These are phyloP conservation scores for Nothomitra cinnamomea DNA, from an alignment of 2,329 filamentous ascomycete species.

Conservation along the genomic window DNA sequence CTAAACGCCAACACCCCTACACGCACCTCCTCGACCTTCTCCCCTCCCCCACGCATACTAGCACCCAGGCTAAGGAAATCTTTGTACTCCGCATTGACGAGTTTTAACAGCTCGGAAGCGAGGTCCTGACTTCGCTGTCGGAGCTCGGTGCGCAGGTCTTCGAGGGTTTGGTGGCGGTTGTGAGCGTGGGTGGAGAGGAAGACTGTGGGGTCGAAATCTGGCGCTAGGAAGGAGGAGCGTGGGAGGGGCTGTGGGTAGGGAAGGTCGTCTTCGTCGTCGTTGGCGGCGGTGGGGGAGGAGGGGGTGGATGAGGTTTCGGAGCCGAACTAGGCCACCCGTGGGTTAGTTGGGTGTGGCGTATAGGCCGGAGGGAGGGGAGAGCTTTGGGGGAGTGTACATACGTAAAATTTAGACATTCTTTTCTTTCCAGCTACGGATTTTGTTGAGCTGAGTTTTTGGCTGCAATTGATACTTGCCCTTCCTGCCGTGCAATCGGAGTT, in stretches of 20 bases:
- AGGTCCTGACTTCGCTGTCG: conserved; percentile 65
- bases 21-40: conserved; percentile 76
- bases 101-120: conserved; percentile 72
- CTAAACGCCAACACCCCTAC: conserved; percentile 76
- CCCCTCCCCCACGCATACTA: conserved; percentile 72
- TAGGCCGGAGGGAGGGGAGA: no score
- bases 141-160: conserved; percentile 77
- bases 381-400: no score
- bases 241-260: conserved; percentile 79
- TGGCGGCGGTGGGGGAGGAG: conserved; percentile 8
- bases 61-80: conserved; percentile 74
- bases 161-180: conserved; percentile 86
- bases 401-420: no score
- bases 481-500: no score
- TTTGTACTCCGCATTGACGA: conserved; percentile 90
- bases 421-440: no score
- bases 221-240: conserved; percentile 63
- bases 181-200: conserved; percentile 65
- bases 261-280: conserved; percentile 50
- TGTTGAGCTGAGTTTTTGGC: no score
- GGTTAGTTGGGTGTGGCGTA: no score
- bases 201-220: conserved; percentile 57
- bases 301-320: not conserved
- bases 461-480: no score
- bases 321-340: not conserved